phyloP scores from a whole-genome alignment of 371 early-diverging fungal species.

The Apophysomyces elegans region DNA sequence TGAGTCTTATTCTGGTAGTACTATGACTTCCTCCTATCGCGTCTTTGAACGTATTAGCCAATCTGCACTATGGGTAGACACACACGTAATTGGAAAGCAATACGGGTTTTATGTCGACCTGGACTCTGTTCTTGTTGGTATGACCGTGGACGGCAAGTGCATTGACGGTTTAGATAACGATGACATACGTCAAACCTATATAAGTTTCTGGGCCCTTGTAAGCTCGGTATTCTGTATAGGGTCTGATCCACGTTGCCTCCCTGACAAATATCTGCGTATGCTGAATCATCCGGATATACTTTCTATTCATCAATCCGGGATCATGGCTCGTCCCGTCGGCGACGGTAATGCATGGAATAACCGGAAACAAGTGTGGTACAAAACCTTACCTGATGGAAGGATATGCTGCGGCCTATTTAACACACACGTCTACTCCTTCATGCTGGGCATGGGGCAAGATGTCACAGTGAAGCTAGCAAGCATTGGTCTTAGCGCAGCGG shows the following conservation, averaged over 20 bases:
- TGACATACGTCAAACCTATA: conserved; percentile 33
- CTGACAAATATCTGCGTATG: conserved; percentile 34
- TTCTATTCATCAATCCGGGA: conserved; percentile 31
- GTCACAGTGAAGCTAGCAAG: conserved; percentile 19
- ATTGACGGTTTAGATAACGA: conserved; percentile 42
- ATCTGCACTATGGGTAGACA: conserved; percentile 29
- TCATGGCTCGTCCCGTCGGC: conserved; percentile 31
- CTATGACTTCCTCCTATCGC: conserved; percentile 35
- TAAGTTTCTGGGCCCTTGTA: conserved; percentile 40
- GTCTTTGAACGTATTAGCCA: conserved; percentile 33
- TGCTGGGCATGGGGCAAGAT: conserved; percentile 27
- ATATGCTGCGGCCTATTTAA: conserved; percentile 37
- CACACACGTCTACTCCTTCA: conserved; percentile 27
- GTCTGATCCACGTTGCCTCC: conserved; percentile 37
- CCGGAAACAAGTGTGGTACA: conserved; percentile 40
- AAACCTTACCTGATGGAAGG: conserved; percentile 25
- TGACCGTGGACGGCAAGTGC: conserved; percentile 34
- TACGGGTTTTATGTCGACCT: conserved; percentile 35
- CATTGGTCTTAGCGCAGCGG: conserved; percentile 17
- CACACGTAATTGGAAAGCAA: conserved; percentile 20
- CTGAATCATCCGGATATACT: conserved; percentile 34
- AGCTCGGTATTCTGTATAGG: conserved; percentile 45
- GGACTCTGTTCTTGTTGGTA: conserved; percentile 39
- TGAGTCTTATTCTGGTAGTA: conserved; percentile 32
- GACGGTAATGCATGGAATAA: conserved; percentile 28